Evolutionary conservation across 257 asterid genomes (phyloP).

Genomic region (Nicotiana attenuata): DNA sequence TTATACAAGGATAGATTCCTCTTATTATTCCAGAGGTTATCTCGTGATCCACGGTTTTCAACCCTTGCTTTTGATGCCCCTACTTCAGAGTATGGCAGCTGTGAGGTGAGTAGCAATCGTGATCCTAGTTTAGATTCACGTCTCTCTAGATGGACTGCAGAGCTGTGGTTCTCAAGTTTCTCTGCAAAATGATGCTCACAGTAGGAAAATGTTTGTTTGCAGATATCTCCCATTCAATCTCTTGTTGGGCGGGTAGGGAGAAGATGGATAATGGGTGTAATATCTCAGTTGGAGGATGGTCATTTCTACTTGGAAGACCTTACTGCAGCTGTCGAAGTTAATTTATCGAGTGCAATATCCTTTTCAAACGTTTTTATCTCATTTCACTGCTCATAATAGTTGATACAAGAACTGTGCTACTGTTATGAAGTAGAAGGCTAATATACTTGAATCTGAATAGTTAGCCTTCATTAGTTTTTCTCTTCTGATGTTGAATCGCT

Average conservation of each 20-base stretch:
- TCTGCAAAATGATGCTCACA: neutral
- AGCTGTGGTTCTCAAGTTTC: neutral
- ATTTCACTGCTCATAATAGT: neutral
- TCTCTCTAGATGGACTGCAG: neutral
- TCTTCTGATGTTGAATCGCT: neutral
- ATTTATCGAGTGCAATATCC: constrained; percentile 96
- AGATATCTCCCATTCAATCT: constrained; percentile 92
- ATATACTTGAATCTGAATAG: neutral
- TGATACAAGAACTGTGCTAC: neutral
- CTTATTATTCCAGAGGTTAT: constrained; percentile 68
- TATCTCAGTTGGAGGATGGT: constrained; percentile 97
- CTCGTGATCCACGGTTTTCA: constrained; percentile 82
- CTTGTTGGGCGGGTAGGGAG: constrained; percentile 81
- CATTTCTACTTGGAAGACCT: constrained; percentile 99
- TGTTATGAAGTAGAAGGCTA: neutral
- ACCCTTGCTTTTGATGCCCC: constrained; percentile 67
- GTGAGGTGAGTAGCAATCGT: constrained; percentile 52
- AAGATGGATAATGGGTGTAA: constrained; percentile 93
- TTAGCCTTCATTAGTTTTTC: neutral
- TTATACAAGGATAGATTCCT: constrained; percentile 84
- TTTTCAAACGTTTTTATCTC: constrained; percentile 15
- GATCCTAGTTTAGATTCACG: neutral
- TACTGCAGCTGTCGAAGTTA: constrained; percentile 84
- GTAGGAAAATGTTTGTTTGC: constrained; percentile 7
- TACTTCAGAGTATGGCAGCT: constrained; percentile 64